Conservation (phyloP, 2,329 filamentous ascomycete species). For the Fusarium verticillioides region DNA sequence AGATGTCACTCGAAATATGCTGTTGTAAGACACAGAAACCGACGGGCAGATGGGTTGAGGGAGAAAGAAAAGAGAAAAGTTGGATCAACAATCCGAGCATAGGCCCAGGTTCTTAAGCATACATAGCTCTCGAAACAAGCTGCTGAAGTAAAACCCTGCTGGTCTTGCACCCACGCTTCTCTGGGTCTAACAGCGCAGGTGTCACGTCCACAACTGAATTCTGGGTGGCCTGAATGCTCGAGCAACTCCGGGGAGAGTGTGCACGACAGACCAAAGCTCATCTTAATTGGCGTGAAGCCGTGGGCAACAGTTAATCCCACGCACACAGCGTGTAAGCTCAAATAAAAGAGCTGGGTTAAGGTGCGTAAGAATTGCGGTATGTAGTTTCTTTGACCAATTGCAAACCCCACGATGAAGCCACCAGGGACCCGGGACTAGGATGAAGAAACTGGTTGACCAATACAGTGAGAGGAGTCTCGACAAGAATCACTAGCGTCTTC, state of each 20-base stretch:
- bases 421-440: conserved; percentile 7
- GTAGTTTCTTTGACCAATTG: conserved; percentile 35
- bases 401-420: conserved; percentile 6
- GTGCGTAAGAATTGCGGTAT: conserved; percentile 16
- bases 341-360: conserved; percentile 8
- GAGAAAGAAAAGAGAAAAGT: conserved; percentile 3
- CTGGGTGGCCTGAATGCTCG: background rate
- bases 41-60: background rate
- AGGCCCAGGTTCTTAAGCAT: conserved; percentile 19
- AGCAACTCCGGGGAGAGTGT: conserved; percentile 1
- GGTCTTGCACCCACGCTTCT: conserved; percentile 30
- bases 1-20: background rate
- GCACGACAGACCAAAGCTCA: conserved; percentile 2
- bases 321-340: conserved; percentile 16
- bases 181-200: conserved; percentile 29
- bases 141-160: conserved; percentile 13
- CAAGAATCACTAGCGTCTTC: conserved; percentile 40
- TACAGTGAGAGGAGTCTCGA: conserved; percentile 18
- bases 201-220: conserved; percentile 21
- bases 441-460: conserved; percentile 31
- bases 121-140: conserved; percentile 6
- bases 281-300: conserved; percentile 25
- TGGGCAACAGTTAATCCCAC: conserved; percentile 8
- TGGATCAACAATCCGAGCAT: background rate
- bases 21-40: background rate